These are phyloP conservation scores for Epichloe bromicola DNA, from an alignment of 2,329 filamentous ascomycete genomes.

Conservation along the genomic window DNA sequence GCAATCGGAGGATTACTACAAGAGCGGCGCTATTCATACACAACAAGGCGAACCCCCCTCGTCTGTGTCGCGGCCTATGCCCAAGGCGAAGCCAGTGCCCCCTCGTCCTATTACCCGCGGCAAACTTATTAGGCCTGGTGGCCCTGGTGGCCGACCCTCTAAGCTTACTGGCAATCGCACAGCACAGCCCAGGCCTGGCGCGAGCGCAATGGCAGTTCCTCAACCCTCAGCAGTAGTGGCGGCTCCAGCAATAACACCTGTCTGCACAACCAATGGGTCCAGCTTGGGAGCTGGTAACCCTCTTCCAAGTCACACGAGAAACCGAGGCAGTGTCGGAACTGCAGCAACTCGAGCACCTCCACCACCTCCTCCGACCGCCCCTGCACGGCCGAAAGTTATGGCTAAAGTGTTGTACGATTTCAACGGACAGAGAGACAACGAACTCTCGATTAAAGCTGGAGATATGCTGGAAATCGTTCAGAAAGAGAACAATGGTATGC, in stretches of 20 bases:
- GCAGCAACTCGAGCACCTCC: slow-evolving; percentile 44
- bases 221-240: slow-evolving; percentile 20
- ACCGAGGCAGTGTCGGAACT: slow-evolving; percentile 37
- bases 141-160: slow-evolving; percentile 69
- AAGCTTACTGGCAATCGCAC: slow-evolving; percentile 45
- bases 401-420: slow-evolving; percentile 94
- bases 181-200: slow-evolving; percentile 30
- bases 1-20: slow-evolving; percentile 71
- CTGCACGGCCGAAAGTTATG: slow-evolving; percentile 51
- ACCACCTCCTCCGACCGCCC: slow-evolving; percentile 53
- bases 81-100: slow-evolving; percentile 73
- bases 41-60: slow-evolving; percentile 73
- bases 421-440: slow-evolving; percentile 68
- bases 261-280: slow-evolving; percentile 1
- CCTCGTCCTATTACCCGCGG: slow-evolving; percentile 86
- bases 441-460: slow-evolving; percentile 66
- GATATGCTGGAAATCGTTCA: slow-evolving; percentile 83
- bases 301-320: slow-evolving; percentile 40
- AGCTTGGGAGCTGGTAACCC: slow-evolving; percentile 11
- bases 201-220: slow-evolving; percentile 19
- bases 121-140: slow-evolving; percentile 81
- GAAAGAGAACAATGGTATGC: slow-evolving; percentile 86
- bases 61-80: slow-evolving; percentile 72
- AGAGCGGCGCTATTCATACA: slow-evolving; percentile 84
- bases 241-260: neutral